Evolutionary conservation across 805 yeast genomes (phyloP), one percentile per base, ranked within the genome.

Genomic region (Lachancea sp.): DNA sequence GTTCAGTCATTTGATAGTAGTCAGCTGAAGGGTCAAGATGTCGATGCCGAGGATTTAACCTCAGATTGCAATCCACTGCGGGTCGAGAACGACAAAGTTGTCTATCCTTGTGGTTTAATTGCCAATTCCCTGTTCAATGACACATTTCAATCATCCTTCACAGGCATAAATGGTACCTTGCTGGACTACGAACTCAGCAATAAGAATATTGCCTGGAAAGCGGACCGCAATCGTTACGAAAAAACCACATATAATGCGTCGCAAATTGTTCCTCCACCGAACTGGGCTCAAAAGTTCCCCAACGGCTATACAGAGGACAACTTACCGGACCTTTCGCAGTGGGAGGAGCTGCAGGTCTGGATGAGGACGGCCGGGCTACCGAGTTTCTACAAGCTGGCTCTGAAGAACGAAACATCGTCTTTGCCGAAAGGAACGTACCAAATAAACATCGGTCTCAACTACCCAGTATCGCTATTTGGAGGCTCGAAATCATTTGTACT

Each of bases 361-460:
- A 83, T 84, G 90, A 72, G 86, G 46, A 88, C 97, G 1, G 96
- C 97, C 0, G 96, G 95, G 0, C 69, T 90, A 47, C 95, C 97
- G 20, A 77, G 82, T 9, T 90, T 92, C 56, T 78, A 83, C 70
- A 90, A 92, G 58, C 64, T 88, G 26, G 89, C 88, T 30, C 72
- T 82, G 34, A 77, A 83, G 50, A 89, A 86, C 63, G 81, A 77
- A 44, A 68, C 76, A 2, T 67, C 67, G 1, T 54, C 73, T 2
- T 61, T 90, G 45, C 46, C 58, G 1, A 65, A 74, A 8, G 97
- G 97, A 3, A 74, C 75, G 8, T 92, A 90, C 60, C 69, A 72
- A 44, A 64, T 88, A 32, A 71, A 71, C 36, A 73, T 90, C 45
- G 86, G 69, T 8, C 62, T 83, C 63, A 82, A 88, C 63, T 92